Base-by-base conservation (phyloP, 2,329 filamentous ascomycete genomes). In the Coniochaeta pulveracea region DNA sequence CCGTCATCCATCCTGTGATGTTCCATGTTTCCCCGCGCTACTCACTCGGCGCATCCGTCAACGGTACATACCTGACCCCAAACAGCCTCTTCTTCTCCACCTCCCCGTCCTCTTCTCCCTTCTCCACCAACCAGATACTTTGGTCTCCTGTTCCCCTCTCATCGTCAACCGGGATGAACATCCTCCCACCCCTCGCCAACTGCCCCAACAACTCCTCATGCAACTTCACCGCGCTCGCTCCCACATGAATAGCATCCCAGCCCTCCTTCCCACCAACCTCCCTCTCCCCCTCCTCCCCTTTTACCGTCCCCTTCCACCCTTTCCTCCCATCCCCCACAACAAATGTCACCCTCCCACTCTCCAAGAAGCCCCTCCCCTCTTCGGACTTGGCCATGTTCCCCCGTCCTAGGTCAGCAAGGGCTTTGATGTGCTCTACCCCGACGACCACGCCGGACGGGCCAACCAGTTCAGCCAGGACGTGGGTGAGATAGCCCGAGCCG, bases 231-330 rank as follows among this genome's bases (percentile, higher is more conserved):
- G 89, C 89, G 6, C 85, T 83, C 1, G 91, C 91, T 0, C 91
- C 91, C 3, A 96, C 91, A 52, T 96, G 91, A 38, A 98, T 96
- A 3, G 83, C 88, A 65, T 96, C 85, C 66, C 89, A 98, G 0
- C 76, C 68, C 19, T 55, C 58, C 40, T 59, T 65, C 10, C 63
- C 58, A 35, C 64, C 64, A 5, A 63, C 65, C 27, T 58, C 57
- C 2, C 57, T 69, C 47, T 47, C 58, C 31, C 56, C 55, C 3
- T 60, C 72, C 47, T 47, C 58, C 36, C 57, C 47, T 2, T 49
- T 40, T 2, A 24, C 31, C 8, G 42, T 43, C 4, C 34, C 40
- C 2, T 36, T 43, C 68, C 71, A 80, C 1, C 81, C 81, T 40
- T 71, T 66, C 5, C 82, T 57, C 2, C 81, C 82, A 58, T 95